Percentiles rank a stretch among this genome's conserved stretches.
Conservation (phyloP, 2,329 filamentous ascomycete genomes). For the Epichloe uncinata region DNA sequence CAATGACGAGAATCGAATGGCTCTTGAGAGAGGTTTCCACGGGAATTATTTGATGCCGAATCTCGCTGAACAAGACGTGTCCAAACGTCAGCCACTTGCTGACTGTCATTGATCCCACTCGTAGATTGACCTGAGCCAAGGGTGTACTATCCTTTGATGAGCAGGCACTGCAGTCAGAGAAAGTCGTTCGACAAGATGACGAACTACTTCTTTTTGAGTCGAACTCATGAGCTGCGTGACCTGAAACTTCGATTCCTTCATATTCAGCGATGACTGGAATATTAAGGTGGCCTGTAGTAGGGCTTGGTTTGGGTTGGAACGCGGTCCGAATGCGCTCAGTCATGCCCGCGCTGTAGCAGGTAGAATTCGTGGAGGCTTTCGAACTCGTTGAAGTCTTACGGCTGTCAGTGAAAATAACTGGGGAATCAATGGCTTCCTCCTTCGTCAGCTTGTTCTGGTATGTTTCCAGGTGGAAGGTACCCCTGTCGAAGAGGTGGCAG, state of each 20-base stretch:
- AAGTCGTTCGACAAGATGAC: slow-evolving; percentile 21
- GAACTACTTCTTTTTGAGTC: slow-evolving; percentile 18
- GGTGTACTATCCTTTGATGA: slow-evolving; percentile 46
- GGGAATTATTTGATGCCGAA: slow-evolving; percentile 53
- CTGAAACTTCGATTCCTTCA: not conserved
- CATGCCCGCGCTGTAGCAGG: slow-evolving; percentile 41
- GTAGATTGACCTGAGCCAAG: slow-evolving; percentile 58
- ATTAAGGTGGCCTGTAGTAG: slow-evolving; percentile 17
- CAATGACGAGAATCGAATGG: slow-evolving; percentile 60
- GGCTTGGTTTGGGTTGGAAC: slow-evolving; percentile 28
- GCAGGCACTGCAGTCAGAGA: slow-evolving; percentile 32
- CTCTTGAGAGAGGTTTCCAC: slow-evolving; percentile 25
- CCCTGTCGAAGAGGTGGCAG: slow-evolving; percentile 42
- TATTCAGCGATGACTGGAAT: not conserved
- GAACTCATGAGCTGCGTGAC: not conserved
- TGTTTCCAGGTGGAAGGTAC: slow-evolving; percentile 40
- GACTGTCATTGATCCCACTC: slow-evolving; percentile 70
- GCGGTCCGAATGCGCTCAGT: slow-evolving; percentile 37
- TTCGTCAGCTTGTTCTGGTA: slow-evolving; percentile 27
- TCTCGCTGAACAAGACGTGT: slow-evolving; percentile 69
- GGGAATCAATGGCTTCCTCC: slow-evolving; percentile 31
- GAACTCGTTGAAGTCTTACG: slow-evolving; percentile 20
- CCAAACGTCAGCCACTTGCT: slow-evolving; percentile 83
- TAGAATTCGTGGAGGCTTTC: slow-evolving; percentile 29
- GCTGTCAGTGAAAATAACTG: slow-evolving; percentile 26